Conservation (phyloP, 371 early-diverging fungal genomes). For the Nematocida displodere region DNA sequence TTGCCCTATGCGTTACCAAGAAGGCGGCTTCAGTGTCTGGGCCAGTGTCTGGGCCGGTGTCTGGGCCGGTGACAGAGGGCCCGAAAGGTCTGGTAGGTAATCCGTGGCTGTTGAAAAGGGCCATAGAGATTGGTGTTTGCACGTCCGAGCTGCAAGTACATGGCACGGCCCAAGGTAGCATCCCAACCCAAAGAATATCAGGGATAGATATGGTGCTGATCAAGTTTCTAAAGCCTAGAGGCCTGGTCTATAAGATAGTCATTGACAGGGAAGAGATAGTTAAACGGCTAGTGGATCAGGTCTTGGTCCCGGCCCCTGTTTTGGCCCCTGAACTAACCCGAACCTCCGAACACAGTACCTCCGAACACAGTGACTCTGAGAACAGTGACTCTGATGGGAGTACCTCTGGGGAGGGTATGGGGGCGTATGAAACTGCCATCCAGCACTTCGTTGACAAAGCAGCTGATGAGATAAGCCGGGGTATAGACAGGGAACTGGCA, state of each 20-base stretch:
- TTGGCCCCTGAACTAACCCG: too few species aligned
- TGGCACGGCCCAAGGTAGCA: background rate
- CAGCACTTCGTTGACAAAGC: background rate
- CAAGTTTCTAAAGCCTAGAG: background rate
- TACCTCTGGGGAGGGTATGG: background rate
- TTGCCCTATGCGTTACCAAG: constrained; percentile 22
- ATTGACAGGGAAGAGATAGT: constrained; percentile 13
- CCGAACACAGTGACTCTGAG: too few species aligned
- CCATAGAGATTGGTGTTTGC: constrained; percentile 34
- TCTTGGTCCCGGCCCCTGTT: too few species aligned
- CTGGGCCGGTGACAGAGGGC: too few species aligned
- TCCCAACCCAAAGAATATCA: background rate
- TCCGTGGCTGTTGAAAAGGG: constrained; percentile 32
- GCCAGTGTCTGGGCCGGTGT: too few species aligned
- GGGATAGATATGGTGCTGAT: constrained; percentile 12
- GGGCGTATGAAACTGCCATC: background rate
- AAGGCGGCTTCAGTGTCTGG: too few species aligned
- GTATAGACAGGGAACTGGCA: constrained; percentile 22
- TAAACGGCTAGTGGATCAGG: background rate
- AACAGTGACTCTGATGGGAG: too few species aligned
- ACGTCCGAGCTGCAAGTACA: constrained; percentile 1
- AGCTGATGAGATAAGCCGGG: constrained; percentile 6
- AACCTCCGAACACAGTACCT: too few species aligned
- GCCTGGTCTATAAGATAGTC: background rate
- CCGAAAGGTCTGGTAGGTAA: constrained; percentile 18